A percentile compares a stretch with the other conserved stretches of the same genome.
Evolutionary conservation across 2,329 filamentous ascomycete genomes (phyloP).

Genomic region (Ophidiomyces ophidiicola): DNA sequence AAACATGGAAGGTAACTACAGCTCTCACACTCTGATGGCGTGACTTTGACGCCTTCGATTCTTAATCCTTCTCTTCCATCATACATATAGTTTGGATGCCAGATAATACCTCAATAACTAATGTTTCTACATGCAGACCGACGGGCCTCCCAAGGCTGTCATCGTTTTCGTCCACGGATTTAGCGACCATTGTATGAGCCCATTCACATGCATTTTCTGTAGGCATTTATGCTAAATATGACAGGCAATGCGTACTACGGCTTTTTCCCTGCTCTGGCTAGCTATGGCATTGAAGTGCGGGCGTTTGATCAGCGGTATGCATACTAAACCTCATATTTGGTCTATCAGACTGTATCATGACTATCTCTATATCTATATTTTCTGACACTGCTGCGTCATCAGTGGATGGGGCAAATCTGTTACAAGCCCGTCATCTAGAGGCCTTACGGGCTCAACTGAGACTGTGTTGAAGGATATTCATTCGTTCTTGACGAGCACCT

Average conservation of each 20-base stretch:
- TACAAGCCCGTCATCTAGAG: slow-evolving; percentile 48
- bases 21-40: slow-evolving; percentile 2
- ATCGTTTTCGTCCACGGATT: slow-evolving; percentile 81
- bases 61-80: background rate
- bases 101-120: too few relatives aligned
- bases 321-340: too few relatives aligned
- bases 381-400: background rate
- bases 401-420: slow-evolving; percentile 73
- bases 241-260: slow-evolving; percentile 58
- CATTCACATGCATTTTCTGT: slow-evolving; percentile 3
- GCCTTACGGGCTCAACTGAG: slow-evolving; percentile 60
- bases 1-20: slow-evolving; percentile 47
- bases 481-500: slow-evolving; percentile 53
- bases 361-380: background rate
- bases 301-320: slow-evolving; percentile 68
- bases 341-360: slow-evolving; percentile 9
- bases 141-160: slow-evolving; percentile 51
- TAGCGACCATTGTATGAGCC: slow-evolving; percentile 55
- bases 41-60: slow-evolving; percentile 9
- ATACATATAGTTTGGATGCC: too few relatives aligned
- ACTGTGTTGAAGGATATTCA: slow-evolving; percentile 67
- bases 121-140: slow-evolving; percentile 35
- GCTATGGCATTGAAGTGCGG: slow-evolving; percentile 60
- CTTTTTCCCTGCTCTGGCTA: slow-evolving; percentile 59
- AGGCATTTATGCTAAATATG: slow-evolving; percentile 6